Conservation (phyloP, 306 rosid genomes). For the Glycine soja region DNA sequence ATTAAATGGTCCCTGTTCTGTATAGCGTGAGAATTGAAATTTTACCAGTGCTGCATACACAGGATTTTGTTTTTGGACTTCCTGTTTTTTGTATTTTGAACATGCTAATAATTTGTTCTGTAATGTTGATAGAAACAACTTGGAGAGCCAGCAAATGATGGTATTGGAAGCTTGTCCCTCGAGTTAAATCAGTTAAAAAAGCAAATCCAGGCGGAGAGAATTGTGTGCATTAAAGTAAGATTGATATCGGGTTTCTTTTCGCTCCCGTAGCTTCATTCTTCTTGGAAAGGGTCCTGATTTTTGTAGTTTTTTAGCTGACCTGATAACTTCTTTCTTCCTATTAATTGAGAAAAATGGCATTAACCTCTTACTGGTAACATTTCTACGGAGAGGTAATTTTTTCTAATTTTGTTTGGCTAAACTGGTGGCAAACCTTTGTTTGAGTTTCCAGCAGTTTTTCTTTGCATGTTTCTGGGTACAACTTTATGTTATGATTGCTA, state of each 20-base stretch:
- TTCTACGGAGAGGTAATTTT: background rate
- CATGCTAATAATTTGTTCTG: background rate
- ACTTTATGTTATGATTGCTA: background rate
- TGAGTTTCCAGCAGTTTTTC: slow-evolving; percentile 29
- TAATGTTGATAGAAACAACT: slow-evolving; percentile 51
- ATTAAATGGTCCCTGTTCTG: background rate
- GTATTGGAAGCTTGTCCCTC: slow-evolving; percentile 55
- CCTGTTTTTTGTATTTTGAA: slow-evolving; percentile 1
- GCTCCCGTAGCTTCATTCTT: slow-evolving; percentile 4
- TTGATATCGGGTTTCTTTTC: background rate
- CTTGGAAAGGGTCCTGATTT: background rate
- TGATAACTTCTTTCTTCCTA: background rate
- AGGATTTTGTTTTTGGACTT: slow-evolving; percentile 10
- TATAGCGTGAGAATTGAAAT: slow-evolving; percentile 41
- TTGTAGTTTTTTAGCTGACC: slow-evolving; percentile 11
- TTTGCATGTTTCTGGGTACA: background rate
- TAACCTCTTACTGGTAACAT: background rate
- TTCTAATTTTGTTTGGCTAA: slow-evolving; percentile 19
- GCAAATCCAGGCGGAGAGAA: slow-evolving; percentile 86
- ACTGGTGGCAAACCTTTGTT: background rate
- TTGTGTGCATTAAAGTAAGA: slow-evolving; percentile 62
- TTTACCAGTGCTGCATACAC: background rate
- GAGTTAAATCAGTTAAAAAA: slow-evolving; percentile 75
- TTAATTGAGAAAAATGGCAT: slow-evolving; percentile 8
- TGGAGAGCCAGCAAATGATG: slow-evolving; percentile 59